These are phyloP conservation scores for Salinomyces thailandicus DNA, from an alignment of 2,329 filamentous ascomycete species.

Conservation along the genomic window DNA sequence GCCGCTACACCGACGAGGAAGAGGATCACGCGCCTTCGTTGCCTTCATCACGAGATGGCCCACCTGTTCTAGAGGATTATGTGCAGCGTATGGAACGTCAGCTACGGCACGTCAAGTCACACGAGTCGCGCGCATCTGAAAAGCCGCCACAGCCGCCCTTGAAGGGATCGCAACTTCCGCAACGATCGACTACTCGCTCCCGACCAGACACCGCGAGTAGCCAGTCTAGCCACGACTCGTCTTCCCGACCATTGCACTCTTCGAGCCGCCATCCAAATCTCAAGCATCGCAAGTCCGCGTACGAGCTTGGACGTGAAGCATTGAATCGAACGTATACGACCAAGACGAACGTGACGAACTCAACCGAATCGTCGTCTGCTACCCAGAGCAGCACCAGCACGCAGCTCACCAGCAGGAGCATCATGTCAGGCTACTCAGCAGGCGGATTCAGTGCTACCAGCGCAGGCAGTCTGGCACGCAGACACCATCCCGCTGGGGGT, in stretches of 20 bases:
- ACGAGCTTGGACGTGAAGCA: slow-evolving; percentile 58
- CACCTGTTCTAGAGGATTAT: slow-evolving; percentile 71
- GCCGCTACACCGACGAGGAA: slow-evolving; percentile 27
- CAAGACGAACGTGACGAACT: slow-evolving; percentile 74
- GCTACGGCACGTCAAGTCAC: slow-evolving; percentile 57
- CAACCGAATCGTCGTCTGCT: slow-evolving; percentile 44
- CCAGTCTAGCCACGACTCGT: slow-evolving; percentile 18
- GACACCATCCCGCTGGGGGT: slow-evolving; percentile 45
- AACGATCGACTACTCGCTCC: slow-evolving; percentile 2
- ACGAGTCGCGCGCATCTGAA: slow-evolving; percentile 20
- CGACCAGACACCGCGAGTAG: slow-evolving; percentile 21
- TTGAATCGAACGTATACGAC: slow-evolving; percentile 76
- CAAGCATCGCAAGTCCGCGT: slow-evolving; percentile 61
- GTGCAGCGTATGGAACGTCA: slow-evolving; percentile 86
- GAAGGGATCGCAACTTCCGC: slow-evolving; percentile 18
- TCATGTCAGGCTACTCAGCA: slow-evolving; percentile 91
- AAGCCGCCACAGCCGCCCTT: slow-evolving; percentile 27
- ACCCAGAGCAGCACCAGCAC: slow-evolving; percentile 62
- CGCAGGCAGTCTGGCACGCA: slow-evolving; percentile 81
- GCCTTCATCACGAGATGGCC: slow-evolving; percentile 34
- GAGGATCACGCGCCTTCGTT: slow-evolving; percentile 43
- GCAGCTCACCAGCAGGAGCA: slow-evolving; percentile 66
- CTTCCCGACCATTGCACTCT: slow-evolving; percentile 27
- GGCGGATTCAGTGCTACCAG: slow-evolving; percentile 89
- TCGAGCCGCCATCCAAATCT: slow-evolving; percentile 31